These are phyloP conservation scores for Fonsecaea erecta DNA, from an alignment of 2,329 filamentous ascomycete genomes.

Conservation along the genomic window DNA sequence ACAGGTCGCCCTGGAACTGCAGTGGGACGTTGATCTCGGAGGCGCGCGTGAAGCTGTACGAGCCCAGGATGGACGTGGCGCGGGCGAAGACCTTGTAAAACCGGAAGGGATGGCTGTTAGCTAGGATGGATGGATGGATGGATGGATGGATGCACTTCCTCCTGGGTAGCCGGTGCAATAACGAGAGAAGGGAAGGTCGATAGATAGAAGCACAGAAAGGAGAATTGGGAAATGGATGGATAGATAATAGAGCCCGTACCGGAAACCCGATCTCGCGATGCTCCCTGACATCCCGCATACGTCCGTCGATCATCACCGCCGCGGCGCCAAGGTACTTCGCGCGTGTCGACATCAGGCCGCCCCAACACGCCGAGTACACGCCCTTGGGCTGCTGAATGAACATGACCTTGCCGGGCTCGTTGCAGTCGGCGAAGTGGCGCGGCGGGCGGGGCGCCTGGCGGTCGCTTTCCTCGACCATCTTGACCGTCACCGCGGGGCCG, in stretches of 20 bases:
- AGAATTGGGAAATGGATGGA: too few relatives aligned
- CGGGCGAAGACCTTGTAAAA: conserved; percentile 42
- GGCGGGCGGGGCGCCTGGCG: conserved; percentile 40
- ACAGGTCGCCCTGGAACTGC: conserved; percentile 38
- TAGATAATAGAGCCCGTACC: too few relatives aligned
- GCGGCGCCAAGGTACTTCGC: conserved; percentile 44
- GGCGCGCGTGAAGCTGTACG: conserved; percentile 44
- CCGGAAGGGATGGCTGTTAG: conserved; percentile 24
- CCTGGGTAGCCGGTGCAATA: too few relatives aligned
- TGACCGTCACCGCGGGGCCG: conserved; percentile 42
- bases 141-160: too few relatives aligned
- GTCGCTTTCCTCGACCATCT: conserved; percentile 44
- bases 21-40: conserved; percentile 45
- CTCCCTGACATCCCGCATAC: conserved; percentile 46
- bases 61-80: conserved; percentile 42
- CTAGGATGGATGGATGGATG: too few relatives aligned
- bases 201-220: too few relatives aligned
- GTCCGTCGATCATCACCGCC: conserved; percentile 48
- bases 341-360: conserved; percentile 47
- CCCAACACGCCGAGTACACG: conserved; percentile 45
- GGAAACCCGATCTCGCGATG: conserved; percentile 39
- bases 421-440: conserved; percentile 46
- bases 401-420: conserved; percentile 43
- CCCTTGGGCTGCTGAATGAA: conserved; percentile 46
- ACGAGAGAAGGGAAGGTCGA: not conserved